Evolutionary conservation across 805 yeast species (phyloP), one percentile per base, ranked within the genome.

Genomic region (Wickerhamiella alocasiicola): DNA sequence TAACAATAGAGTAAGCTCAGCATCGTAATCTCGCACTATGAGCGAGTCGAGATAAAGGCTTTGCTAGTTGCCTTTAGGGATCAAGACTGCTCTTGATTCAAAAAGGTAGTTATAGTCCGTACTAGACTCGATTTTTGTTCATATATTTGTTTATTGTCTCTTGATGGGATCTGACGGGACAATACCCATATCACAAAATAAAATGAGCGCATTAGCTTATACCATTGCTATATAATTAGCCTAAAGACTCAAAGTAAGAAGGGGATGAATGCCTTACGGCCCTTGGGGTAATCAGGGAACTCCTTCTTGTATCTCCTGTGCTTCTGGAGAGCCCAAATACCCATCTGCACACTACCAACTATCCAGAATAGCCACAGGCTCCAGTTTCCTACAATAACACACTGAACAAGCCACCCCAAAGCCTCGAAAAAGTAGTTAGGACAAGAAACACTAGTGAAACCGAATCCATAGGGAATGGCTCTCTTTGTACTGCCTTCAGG

Each of bases 341-440:
- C 78, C 97, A 91, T 88, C 58, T 91, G 95, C 30, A 60, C 70
- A 11, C 81, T 65, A 36, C 91, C 78, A 36, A 83, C 82, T 15
- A 66, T 51, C 38, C 76, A 64, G 64, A 91, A 91, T 17, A 82
- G 53, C 55, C 76, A 68, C 24, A 88, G 71, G 26, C 85, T 70
- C 72, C 88, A 68, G 63, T 85, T 84, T 47, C 84, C 78, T 51
- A 74, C 77, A 55, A 84, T 65, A 20, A 84, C 44, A 16, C 88
- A 73, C 53, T 78, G 75, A 20, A 70, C 60, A 1, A 78, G 55
- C 95, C 95, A 91, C 1, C 77, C 67, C 50, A 79, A 61, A 32
- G 73, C 64, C 67, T 91, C 98, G 59, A 85, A 88, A 50, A 84
- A 79, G 61, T 91, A 91, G 65, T 91, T 91, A 49, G 98, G 98